These are phyloP conservation scores for Flaveria robusta DNA, from an alignment of 129 eudicot genomes.

Conservation along the genomic window DNA sequence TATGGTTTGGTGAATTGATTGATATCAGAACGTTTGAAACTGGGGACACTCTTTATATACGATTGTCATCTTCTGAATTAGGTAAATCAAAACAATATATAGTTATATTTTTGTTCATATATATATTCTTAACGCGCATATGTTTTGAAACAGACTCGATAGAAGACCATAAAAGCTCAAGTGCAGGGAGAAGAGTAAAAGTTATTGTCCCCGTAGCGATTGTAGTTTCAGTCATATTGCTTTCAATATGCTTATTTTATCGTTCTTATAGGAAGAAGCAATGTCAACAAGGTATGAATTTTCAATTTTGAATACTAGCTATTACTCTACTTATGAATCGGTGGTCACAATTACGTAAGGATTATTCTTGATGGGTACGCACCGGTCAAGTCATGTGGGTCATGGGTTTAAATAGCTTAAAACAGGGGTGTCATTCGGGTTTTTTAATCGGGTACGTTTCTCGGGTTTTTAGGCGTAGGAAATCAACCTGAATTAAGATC, in stretches of 20 bases:
- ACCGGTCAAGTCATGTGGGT: no score
- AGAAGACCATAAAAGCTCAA: constrained; percentile 15
- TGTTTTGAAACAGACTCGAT: constrained; percentile 1
- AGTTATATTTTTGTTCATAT: no score
- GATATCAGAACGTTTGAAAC: constrained; percentile 30
- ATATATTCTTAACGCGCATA: background rate
- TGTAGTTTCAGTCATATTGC: constrained; percentile 1
- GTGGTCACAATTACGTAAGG: background rate
- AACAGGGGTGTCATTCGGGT: no score
- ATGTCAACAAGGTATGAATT: constrained; percentile 15
- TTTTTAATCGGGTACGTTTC: no score
- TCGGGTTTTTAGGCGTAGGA: no score
- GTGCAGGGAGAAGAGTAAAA: background rate
- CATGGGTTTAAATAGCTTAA: no score
- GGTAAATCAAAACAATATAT: constrained; percentile 27
- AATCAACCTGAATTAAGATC: no score
- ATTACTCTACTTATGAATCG: background rate
- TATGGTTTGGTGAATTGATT: constrained; percentile 52
- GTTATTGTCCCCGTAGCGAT: constrained; percentile 12
- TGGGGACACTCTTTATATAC: constrained; percentile 29
- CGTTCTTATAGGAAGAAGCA: constrained; percentile 5
- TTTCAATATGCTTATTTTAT: constrained; percentile 15
- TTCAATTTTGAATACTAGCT: background rate
- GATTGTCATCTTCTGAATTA: constrained; percentile 36
- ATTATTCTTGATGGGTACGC: no score